Evolutionary conservation across 2,329 filamentous ascomycete species (phyloP), one percentile per base, ranked within the genome.

Genomic region (Talaromyces albobiverticillius): DNA sequence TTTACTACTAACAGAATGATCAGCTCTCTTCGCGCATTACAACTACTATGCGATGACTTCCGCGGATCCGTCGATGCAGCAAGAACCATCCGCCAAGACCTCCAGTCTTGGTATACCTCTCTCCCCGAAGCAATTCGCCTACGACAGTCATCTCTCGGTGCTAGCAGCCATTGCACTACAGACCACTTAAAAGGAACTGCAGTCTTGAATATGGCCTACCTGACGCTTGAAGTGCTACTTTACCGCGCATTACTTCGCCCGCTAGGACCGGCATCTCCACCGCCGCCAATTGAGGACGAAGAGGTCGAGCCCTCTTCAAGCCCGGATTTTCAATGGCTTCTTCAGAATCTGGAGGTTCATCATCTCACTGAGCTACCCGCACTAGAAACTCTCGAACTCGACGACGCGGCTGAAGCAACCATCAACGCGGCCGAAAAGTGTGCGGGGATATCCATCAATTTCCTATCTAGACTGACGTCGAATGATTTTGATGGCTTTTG

Each of bases 171-270:
- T 69, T 8, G 61, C 69, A 43, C 54, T 60, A 25, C n/a, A n/a
- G n/a, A 64, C 63, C 1, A 62, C 69, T 25, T 69, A 69, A 67
- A 69, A 50, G 53, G 66, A 13, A n/a, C 34, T 18, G 13, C 13
- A 4, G 10, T 9, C 22, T 23, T 70, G 4, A 67, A 68, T 29
- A 66, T 71, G 36, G 64, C 66, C 43, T 71, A 70, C 42, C 55
- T 70, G n/a, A 59, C 66, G 11, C 59, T 69, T 1, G 67, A 67
- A 10, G 56, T 71, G 2, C 67, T 64, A 26, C 59, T 69, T 2
- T 70, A 70, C 51, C 67, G 68, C 18, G 68, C 67, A 0, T 60
- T 71, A 42, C 59, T 71, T 14, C 22, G 43, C 3, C 43, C 43
- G 23, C 22, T 46, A 9, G 10, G 64, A 4, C 43, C 9, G n/a